Conservation (phyloP, 2,329 filamentous ascomycete genomes). For the Ophiosphaerella herpotricha region DNA sequence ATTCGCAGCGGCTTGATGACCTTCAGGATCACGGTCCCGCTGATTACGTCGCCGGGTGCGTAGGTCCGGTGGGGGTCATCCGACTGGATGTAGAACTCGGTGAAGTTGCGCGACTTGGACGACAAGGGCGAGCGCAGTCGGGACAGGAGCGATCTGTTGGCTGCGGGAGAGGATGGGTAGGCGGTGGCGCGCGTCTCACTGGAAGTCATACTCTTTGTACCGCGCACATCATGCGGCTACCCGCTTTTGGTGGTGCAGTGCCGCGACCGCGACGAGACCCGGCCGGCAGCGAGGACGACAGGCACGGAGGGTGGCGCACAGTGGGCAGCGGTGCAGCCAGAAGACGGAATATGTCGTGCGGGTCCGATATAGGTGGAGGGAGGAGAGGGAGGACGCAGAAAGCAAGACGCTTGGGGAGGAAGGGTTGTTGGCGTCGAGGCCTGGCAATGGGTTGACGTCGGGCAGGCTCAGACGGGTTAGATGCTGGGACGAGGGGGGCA, state of each 20-base stretch:
- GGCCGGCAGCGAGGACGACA: slow-evolving; percentile 4
- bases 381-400: slow-evolving; percentile 3
- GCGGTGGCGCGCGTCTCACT: slow-evolving; percentile 39
- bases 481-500: slow-evolving; percentile 21
- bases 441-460: slow-evolving; percentile 17
- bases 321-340: background rate
- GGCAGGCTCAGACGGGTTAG: slow-evolving; percentile 31
- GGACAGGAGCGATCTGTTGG: slow-evolving; percentile 52
- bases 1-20: slow-evolving; percentile 75
- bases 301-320: background rate
- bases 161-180: slow-evolving; percentile 32
- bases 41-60: slow-evolving; percentile 73
- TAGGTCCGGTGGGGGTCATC: slow-evolving; percentile 80
- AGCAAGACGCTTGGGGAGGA: too few species aligned
- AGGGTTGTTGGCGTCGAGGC: slow-evolving; percentile 13
- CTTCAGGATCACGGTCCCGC: slow-evolving; percentile 72
- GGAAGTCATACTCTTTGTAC: slow-evolving; percentile 47
- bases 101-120: slow-evolving; percentile 65
- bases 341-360: background rate
- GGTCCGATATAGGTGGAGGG: background rate
- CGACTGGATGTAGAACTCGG: slow-evolving; percentile 78
- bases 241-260: slow-evolving; percentile 26
- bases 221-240: slow-evolving; percentile 46
- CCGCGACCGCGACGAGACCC: slow-evolving; percentile 9
- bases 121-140: slow-evolving; percentile 62